These are phyloP conservation scores for Heliosperma pusillum DNA, from an alignment of 148 eudicot species.

Conservation along the genomic window DNA sequence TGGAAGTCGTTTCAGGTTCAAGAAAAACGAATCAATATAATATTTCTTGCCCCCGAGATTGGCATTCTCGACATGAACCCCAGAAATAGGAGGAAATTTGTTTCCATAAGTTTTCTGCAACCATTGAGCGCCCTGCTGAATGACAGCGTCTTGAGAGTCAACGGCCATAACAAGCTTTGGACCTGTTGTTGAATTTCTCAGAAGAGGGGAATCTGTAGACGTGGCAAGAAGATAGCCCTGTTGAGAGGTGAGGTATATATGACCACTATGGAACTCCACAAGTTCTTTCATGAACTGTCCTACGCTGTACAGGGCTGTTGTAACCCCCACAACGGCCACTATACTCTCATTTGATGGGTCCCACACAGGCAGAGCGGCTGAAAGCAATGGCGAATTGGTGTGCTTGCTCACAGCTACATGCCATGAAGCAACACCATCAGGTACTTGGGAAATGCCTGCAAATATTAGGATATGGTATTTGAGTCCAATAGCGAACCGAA, in stretches of 20 bases:
- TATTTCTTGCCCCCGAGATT: constrained; percentile 59
- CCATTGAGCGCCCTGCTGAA: constrained; percentile 76
- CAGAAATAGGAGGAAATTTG: constrained; percentile 48
- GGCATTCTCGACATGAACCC: constrained; percentile 79
- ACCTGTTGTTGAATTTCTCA: constrained; percentile 58
- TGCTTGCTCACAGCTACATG: constrained; percentile 90
- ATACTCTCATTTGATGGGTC: constrained; percentile 57
- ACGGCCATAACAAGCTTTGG: constrained; percentile 73
- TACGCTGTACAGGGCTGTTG: constrained; percentile 84
- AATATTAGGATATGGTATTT: constrained; percentile 8
- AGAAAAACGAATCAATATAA: constrained; percentile 89
- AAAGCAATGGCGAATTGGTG: constrained; percentile 76
- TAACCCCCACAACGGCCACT: constrained; percentile 93
- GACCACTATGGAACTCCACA: constrained; percentile 83
- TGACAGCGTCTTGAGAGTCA: constrained; percentile 62
- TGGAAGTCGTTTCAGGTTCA: constrained; percentile 84
- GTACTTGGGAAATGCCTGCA: constrained; percentile 93
- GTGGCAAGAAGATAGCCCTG: constrained; percentile 91
- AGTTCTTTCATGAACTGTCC: constrained; percentile 94
- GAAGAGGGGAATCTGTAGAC: constrained; percentile 69
- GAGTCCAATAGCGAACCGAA: background rate
- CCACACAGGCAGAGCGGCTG: constrained; percentile 92
- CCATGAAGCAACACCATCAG: constrained; percentile 94
- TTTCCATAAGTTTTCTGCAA: constrained; percentile 46
- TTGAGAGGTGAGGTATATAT: constrained; percentile 88